phyloP scores from a whole-genome alignment of 306 rosid genomes.

The Vigna unguiculata region DNA sequence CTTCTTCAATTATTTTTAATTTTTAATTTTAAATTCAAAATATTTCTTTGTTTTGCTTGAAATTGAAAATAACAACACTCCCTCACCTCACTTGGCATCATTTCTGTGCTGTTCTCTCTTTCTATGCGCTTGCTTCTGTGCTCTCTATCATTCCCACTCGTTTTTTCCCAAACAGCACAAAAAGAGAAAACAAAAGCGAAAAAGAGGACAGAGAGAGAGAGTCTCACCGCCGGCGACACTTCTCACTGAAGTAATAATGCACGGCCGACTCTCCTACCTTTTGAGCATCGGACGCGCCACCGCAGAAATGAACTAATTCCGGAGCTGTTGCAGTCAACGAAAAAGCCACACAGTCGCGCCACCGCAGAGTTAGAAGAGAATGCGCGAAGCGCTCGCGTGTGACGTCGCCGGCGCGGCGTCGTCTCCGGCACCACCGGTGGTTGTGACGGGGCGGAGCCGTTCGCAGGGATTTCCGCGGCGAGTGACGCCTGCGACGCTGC shows the following conservation, averaged over 20 bases:
- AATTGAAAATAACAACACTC: slow-evolving; percentile 24
- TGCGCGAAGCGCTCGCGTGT: slow-evolving; percentile 69
- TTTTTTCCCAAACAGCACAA: slow-evolving; percentile 58
- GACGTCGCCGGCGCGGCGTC: slow-evolving; percentile 48
- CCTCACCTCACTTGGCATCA: background rate
- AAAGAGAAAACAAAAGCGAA: slow-evolving; percentile 46
- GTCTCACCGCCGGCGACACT: slow-evolving; percentile 48
- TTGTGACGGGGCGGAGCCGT: slow-evolving; percentile 59
- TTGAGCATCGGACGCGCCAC: background rate
- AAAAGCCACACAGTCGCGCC: background rate
- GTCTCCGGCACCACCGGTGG: slow-evolving; percentile 45
- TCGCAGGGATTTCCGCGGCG: slow-evolving; percentile 72
- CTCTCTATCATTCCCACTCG: slow-evolving; percentile 66
- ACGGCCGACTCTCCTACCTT: background rate
- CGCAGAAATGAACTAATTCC: slow-evolving; percentile 46
- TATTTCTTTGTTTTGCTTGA: background rate
- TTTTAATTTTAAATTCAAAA: too few species aligned
- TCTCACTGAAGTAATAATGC: slow-evolving; percentile 1
- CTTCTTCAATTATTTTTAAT: too few species aligned
- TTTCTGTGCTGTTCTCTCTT: slow-evolving; percentile 30
- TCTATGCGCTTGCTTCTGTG: slow-evolving; percentile 47
- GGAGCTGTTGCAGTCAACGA: background rate
- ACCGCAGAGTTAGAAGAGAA: slow-evolving; percentile 39
- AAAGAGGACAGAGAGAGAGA: slow-evolving; percentile 21
- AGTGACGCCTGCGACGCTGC: slow-evolving; percentile 68